Base-by-base conservation (phyloP, 352 stramenopile species). In the Bremia lactucae region DNA sequence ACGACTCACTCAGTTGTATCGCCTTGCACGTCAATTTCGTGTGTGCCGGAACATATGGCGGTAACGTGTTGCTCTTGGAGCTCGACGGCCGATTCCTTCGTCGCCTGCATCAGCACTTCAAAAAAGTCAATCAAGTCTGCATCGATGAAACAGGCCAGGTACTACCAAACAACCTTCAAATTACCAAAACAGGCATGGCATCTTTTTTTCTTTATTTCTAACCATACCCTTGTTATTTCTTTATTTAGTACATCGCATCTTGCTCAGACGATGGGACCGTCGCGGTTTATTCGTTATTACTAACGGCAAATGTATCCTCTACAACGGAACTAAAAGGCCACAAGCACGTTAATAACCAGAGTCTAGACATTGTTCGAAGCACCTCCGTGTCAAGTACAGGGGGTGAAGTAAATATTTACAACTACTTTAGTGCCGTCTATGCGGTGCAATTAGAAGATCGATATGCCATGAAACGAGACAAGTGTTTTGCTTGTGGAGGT, bases 331-430 rank as follows among this genome's bases (percentile, higher is more conserved):
- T 53, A 9, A 62, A 45, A n/a, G 47, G 46, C 22, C 24, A 56
- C 36, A 59, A 49, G 19, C 50, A 55, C 33, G 35, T 26, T 28
- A 55, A 23, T 3, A 61, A 60, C 14, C 55, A 36, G 9, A 26
- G 16, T 16, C 51, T 24, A 26, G 43, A 42, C 7, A 13, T 50
- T 15, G 50, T 46, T 2, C 43, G 46, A 14, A 61, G 79, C 25
- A 49, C 77, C 0, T 73, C 65, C 0, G 62, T 85, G 14, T 69
- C 73, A 1, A 87, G 59, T 29, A 83, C 75, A 1, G 77, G 74
- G 9, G 79, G 79, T 6, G 79, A 92, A 54, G 74, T 92, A 26
- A 89, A 87, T 55, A 89, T 92, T 41, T 92, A 89, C 59, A 92
- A 92, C 49, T 92, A 89, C 47, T 89, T 86, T 23, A 87, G 65